A percentile compares a stretch with the other conserved stretches of the same genome.
phyloP scores from a whole-genome alignment of 306 rosid genomes.

The Pterocarpus santalinus region DNA sequence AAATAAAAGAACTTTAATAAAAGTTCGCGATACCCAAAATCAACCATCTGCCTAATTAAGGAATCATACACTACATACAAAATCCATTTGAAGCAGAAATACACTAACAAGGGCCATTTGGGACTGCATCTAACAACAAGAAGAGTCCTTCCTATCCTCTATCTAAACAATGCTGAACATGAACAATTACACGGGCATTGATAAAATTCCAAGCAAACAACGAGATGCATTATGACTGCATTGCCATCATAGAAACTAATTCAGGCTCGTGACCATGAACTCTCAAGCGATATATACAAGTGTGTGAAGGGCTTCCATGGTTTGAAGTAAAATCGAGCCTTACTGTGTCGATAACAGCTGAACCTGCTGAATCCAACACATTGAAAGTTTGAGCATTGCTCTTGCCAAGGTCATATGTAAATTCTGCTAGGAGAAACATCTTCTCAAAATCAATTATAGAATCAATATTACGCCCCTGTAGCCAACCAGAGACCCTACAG shows the following conservation, averaged over 20 bases:
- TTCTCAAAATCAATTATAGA: conserved; percentile 53
- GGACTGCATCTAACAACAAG: conserved; percentile 41
- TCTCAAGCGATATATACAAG: conserved; percentile 93
- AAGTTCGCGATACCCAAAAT: conserved; percentile 6
- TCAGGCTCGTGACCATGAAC: conserved; percentile 87
- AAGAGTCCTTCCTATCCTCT: conserved; percentile 50
- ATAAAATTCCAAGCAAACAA: conserved; percentile 33
- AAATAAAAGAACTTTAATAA: neutral
- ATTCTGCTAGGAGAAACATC: conserved; percentile 66
- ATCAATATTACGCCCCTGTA: conserved; percentile 57
- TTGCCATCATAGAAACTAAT: conserved; percentile 68
- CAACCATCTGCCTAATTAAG: conserved; percentile 39
- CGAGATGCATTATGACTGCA: conserved; percentile 50
- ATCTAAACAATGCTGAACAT: conserved; percentile 50
- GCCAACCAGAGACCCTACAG: conserved; percentile 94
- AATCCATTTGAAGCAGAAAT: conserved; percentile 49
- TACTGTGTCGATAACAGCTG: conserved; percentile 66
- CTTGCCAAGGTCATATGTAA: conserved; percentile 85
- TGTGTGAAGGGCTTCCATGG: conserved; percentile 89
- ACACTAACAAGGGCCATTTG: conserved; percentile 38
- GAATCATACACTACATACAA: conserved; percentile 54
- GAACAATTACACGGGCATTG: conserved; percentile 45
- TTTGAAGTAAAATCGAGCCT: conserved; percentile 89
- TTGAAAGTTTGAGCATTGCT: conserved; percentile 94
- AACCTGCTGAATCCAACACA: conserved; percentile 56